Evolutionary conservation across 305 asterid genomes (phyloP).

Genomic region (Fraxinus dipetala): DNA sequence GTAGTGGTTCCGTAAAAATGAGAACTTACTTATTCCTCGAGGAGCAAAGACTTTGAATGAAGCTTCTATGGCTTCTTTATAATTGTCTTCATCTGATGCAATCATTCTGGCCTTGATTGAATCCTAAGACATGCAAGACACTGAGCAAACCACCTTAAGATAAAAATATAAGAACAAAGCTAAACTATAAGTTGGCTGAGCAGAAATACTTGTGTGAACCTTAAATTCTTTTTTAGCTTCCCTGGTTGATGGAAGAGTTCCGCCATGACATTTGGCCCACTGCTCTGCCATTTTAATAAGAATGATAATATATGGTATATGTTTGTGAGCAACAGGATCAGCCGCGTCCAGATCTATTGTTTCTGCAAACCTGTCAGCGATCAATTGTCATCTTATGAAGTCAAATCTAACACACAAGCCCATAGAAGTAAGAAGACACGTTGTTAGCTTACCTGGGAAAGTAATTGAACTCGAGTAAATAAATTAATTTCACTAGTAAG

Average conservation of each 20-base stretch:
- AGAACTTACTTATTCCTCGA: constrained; percentile 82
- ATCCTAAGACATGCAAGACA: constrained; percentile 52
- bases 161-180: constrained; percentile 12
- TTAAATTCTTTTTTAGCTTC: constrained; percentile 75
- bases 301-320: constrained; percentile 80
- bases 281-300: constrained; percentile 76
- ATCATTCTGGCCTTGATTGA: constrained; percentile 73
- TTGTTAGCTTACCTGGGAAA: constrained; percentile 1
- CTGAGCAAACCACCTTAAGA: constrained; percentile 35
- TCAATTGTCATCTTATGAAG: constrained; percentile 25
- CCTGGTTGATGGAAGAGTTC: constrained; percentile 73
- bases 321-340: constrained; percentile 76
- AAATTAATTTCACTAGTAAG: neutral
- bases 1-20: neutral
- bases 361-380: constrained; percentile 61
- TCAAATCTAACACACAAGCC: neutral
- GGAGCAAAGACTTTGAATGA: constrained; percentile 84
- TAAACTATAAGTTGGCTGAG: constrained; percentile 1
- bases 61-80: constrained; percentile 89
- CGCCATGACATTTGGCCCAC: constrained; percentile 70
- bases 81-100: constrained; percentile 84
- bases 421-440: neutral
- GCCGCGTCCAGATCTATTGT: constrained; percentile 68
- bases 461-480: neutral
- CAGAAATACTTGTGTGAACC: constrained; percentile 41